phyloP scores from a whole-genome alignment of 768 basidiomycete species.

The Serendipita vermifera region DNA sequence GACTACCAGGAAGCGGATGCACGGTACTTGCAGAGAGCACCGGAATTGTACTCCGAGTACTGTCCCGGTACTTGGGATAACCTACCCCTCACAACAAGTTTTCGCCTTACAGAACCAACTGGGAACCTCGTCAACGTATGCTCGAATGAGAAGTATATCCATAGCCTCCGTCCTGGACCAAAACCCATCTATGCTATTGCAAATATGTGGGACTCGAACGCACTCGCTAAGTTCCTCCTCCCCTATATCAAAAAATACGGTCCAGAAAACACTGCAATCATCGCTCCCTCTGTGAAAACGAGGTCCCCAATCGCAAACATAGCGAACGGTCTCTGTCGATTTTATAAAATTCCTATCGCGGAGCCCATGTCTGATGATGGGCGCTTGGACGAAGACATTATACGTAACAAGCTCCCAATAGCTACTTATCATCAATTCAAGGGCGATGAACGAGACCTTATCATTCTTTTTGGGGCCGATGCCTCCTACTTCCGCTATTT shows the following conservation, averaged over 20 bases:
- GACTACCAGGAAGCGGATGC: conserved; percentile 8
- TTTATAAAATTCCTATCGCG: background rate
- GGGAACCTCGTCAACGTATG: background rate
- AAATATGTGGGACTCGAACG: background rate
- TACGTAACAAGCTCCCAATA: conserved; percentile 1
- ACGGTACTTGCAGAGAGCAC: background rate
- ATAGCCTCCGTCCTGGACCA: background rate
- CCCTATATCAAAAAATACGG: background rate
- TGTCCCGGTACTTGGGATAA: conserved; percentile 4
- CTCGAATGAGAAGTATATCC: background rate
- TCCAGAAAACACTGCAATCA: background rate
- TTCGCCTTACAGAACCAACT: background rate
- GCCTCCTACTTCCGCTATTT: background rate
- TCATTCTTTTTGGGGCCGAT: conserved; percentile 10
- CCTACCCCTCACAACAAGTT: background rate
- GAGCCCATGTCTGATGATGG: background rate
- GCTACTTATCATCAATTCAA: conserved; percentile 9
- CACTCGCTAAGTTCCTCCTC: background rate
- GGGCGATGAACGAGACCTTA: background rate
- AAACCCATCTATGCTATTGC: background rate
- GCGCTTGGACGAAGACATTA: background rate
- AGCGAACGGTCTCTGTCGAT: background rate
- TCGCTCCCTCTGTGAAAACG: background rate
- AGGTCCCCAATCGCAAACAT: background rate
- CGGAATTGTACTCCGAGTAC: background rate